phyloP scores from a whole-genome alignment of 2,329 filamentous ascomycete species.

The Nothophoma quercina region DNA sequence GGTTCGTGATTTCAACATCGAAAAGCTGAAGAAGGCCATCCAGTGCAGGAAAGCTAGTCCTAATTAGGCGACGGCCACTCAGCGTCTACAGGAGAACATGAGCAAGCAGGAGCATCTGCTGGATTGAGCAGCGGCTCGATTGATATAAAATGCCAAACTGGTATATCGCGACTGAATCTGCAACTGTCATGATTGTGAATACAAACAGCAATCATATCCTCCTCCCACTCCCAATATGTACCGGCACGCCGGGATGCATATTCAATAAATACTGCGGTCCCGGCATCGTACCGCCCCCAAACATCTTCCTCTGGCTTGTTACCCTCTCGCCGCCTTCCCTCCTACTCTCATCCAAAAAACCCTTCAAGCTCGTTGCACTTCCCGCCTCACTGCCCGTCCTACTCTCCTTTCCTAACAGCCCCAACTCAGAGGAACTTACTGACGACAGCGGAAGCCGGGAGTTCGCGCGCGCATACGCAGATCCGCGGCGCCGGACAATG shows the following conservation, averaged over 20 bases:
- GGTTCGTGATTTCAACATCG: too few species aligned
- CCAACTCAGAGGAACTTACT: constrained; percentile 33
- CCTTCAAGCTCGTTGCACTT: constrained; percentile 21
- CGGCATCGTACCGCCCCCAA: constrained; percentile 45
- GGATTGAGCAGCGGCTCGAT: too few species aligned
- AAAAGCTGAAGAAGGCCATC: too few species aligned
- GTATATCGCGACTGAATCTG: too few species aligned
- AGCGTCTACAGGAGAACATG: too few species aligned
- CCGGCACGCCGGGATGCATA: constrained; percentile 49
- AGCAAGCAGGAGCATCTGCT: too few species aligned
- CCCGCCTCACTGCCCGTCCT: constrained; percentile 10
- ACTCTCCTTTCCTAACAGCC: constrained; percentile 23
- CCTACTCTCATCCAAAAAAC: constrained; percentile 12
- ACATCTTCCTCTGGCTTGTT: constrained; percentile 18
- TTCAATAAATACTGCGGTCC: constrained; percentile 49
- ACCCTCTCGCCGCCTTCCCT: constrained; percentile 12
- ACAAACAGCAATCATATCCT: background rate
- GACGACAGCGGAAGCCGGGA: constrained; percentile 18
- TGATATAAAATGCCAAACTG: too few species aligned
- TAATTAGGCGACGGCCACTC: too few species aligned
- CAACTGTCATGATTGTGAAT: too few species aligned
- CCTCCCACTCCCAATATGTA: constrained; percentile 25
- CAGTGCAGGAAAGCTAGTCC: too few species aligned
- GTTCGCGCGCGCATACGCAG: constrained; percentile 31
- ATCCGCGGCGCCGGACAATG: constrained; percentile 38